These are phyloP conservation scores for Limonium bicolor DNA, from an alignment of 148 eudicot genomes.

Conservation along the genomic window DNA sequence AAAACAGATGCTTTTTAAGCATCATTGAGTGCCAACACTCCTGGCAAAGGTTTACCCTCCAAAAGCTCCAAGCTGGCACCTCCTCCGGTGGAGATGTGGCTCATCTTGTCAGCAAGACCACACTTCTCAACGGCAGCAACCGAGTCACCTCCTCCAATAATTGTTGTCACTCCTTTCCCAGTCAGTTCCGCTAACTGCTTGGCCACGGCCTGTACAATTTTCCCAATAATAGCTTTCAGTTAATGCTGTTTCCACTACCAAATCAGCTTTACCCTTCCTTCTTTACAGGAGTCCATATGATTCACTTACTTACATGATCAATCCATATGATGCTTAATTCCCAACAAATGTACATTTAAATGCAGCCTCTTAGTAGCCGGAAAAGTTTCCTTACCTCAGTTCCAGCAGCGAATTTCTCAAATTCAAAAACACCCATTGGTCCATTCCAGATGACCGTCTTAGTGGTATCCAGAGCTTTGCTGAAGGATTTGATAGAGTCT, in stretches of 20 bases:
- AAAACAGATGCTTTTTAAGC: no score
- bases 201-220: slow-evolving; percentile 53
- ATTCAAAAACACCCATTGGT: slow-evolving; percentile 95
- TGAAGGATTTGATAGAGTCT: slow-evolving; percentile 67
- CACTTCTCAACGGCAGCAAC: slow-evolving; percentile 92
- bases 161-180: slow-evolving; percentile 76
- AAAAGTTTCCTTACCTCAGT: slow-evolving; percentile 56
- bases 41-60: slow-evolving; percentile 77
- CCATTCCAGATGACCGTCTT: slow-evolving; percentile 94
- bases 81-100: slow-evolving; percentile 95
- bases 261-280: no score
- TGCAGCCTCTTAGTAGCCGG: no score
- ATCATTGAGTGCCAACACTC: slow-evolving; percentile 78
- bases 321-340: no score
- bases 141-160: slow-evolving; percentile 90
- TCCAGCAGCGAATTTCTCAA: slow-evolving; percentile 62
- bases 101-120: slow-evolving; percentile 90
- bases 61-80: slow-evolving; percentile 96
- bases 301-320: no score
- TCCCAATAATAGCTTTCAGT: no score
- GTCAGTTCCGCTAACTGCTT: slow-evolving; percentile 79
- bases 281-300: no score
- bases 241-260: no score
- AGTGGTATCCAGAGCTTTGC: slow-evolving; percentile 66
- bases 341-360: no score